phyloP scores from a whole-genome alignment of 257 asterid species.

The Thymus mandschuricus region DNA sequence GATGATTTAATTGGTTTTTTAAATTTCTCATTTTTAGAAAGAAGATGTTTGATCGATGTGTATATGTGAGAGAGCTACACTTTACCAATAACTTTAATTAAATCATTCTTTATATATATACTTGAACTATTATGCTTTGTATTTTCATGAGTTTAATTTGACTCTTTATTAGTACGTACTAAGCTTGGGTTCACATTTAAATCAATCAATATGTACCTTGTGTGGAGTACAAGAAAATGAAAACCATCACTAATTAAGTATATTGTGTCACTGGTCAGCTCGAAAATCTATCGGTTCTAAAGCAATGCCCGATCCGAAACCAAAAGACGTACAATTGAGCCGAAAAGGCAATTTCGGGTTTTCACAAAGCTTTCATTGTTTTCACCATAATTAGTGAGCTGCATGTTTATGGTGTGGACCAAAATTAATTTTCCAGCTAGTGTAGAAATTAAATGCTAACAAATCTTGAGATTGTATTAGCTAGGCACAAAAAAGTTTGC shows the following conservation, averaged over 20 bases:
- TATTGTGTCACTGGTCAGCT: too few species aligned
- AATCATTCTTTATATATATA: not conserved
- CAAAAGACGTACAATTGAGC: too few species aligned
- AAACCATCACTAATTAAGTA: not conserved
- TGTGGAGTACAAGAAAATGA: not conserved
- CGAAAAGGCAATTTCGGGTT: too few species aligned
- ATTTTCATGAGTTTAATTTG: not conserved
- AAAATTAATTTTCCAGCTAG: not conserved
- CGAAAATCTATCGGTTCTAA: too few species aligned
- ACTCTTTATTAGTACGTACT: not conserved
- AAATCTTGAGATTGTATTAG: not conserved
- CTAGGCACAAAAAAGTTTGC: not conserved
- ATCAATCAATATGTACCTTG: not conserved
- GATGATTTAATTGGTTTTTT: too few species aligned
- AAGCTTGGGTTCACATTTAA: not conserved
- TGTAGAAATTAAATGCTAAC: not conserved
- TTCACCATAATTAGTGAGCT: too few species aligned
- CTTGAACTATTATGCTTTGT: not conserved
- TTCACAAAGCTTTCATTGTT: too few species aligned
- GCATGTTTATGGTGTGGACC: not conserved
- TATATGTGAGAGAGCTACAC: conserved; percentile 15
- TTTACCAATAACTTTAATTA: conserved; percentile 15
- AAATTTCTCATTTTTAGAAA: too few species aligned
- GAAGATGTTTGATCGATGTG: conserved; percentile 1
- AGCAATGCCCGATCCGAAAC: too few species aligned